Base-by-base conservation (phyloP, 177 flowering plant genomes). In the Telopea speciosissima region DNA sequence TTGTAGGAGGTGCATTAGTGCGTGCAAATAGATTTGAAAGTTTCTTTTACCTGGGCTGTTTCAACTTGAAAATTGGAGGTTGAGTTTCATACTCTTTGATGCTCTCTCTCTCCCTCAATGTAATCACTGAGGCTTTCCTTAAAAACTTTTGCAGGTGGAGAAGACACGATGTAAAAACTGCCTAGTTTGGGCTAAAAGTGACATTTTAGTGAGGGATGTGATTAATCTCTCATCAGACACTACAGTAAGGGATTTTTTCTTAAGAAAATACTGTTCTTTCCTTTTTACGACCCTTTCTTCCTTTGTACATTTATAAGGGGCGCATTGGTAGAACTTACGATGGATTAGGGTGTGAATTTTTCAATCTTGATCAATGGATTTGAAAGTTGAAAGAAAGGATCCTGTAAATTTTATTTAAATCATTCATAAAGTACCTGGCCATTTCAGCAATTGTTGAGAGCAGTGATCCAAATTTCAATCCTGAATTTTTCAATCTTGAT, bases 111-210 rank as follows among this genome's bases (percentile, higher is more conserved):
- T 28, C 31, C 4, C 31, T 28, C 4, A 28, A 68, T 70, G 13
- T 59, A 58, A 42, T 13, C 8, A n/a, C 59, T 77, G 58, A 73
- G 52, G 40, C 24, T 69, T 63, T 24, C 14, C 4, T 22, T 73
- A 23, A 36, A 33, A 58, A 24, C 16, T 52, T 62, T 81, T 81
- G 74, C 92, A 95, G 99, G 83, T 92, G 24, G 73, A 87, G 70
- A 85, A 72, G 76, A 79, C 88, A 24, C 68, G 78, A 24, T 93
- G 97, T 70, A 80, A 60, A 67, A 93, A 88, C 79, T 95, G 99
- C 76, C 70, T 95, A 71, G 81, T 95, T 23, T 95, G 99, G 99
- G 90, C 97, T 8, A 95, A 95, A 86, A 93, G 96, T 67, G 99
- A 95, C 76, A 78, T 19, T 69, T 70, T 95, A 70, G 92, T 77